Evolutionary conservation across 805 yeast genomes (phyloP), one percentile per base, ranked within the genome.

Genomic region (Metschnikowia borealis): DNA sequence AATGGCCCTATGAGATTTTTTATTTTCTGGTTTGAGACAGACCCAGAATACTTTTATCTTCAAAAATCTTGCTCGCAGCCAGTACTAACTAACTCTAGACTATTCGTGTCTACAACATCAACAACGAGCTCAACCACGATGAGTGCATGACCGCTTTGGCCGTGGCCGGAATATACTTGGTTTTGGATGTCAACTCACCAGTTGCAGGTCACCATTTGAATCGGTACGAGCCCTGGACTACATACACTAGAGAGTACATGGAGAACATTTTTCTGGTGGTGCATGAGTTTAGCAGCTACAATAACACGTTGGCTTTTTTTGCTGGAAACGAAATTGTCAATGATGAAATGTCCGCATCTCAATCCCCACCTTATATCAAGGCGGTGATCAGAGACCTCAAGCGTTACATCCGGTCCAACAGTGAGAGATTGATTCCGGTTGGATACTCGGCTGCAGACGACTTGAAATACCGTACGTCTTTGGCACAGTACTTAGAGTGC

Each of bases 361-460:
- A 60, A 43, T 83, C 97, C 0, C 95, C 97, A 1, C 73, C 77
- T 2, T 92, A 82, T 62, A 73, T 92, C 39, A 89, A 89, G 60
- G 90, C 88, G 0, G 77, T 91, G 29, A 74, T 89, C 5, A 74
- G 92, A 44, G 97, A 92, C 67, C 79, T 92, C 72, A 91, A 91
- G 65, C 69, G 70, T 29, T 92, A 86, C 63, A 83, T 89, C 53
- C 63, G 69, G 7, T 59, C 64, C 26, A 80, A 88, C 59, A 67
- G 82, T 3, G 78, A 82, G 1, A 77, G 99, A 49, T 61, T 62
- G 13, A 80, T 92, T 15, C 98, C 98, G 0, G 88, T 92, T 35
- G 98, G 98, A 0, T 92, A 92, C 65, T 89, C 97, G 0, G 97
- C 98, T 0, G 98, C 97, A 1, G 98, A 92, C 68, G 97, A 91